Conservation (phyloP, 345 rosid genomes). For the Eucalyptus caleyi region DNA sequence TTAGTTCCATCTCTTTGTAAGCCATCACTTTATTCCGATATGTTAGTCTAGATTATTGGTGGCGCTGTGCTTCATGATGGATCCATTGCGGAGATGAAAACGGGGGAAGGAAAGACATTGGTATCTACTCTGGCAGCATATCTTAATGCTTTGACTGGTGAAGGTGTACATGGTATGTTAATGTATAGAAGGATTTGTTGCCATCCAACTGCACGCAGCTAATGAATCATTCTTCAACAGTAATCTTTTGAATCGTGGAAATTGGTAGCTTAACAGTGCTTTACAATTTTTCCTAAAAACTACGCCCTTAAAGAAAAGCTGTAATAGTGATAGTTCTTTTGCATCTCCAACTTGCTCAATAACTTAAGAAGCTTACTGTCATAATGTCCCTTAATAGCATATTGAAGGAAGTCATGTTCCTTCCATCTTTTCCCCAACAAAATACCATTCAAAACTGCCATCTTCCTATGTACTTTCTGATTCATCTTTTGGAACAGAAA, state of each 20-base stretch:
- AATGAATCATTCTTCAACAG: not conserved
- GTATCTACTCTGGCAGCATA: slow-evolving; percentile 97
- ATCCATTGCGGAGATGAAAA: slow-evolving; percentile 96
- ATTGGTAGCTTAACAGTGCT: not conserved
- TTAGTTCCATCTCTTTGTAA: not conserved
- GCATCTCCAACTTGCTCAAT: not conserved
- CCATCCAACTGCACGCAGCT: not conserved
- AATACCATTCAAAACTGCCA: not conserved
- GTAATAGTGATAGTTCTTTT: not conserved
- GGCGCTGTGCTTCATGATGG: slow-evolving; percentile 98
- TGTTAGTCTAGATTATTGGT: slow-evolving; percentile 62
- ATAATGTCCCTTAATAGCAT: not conserved
- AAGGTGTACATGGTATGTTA: slow-evolving; percentile 92
- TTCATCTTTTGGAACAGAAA: not conserved
- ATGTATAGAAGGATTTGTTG: not conserved
- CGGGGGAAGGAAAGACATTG: slow-evolving; percentile 93
- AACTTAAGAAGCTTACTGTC: not conserved
- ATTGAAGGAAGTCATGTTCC: not conserved
- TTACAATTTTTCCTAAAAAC: not conserved
- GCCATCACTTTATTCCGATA: not conserved
- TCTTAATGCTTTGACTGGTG: slow-evolving; percentile 84
- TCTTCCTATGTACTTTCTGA: not conserved
- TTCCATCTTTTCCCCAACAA: not conserved
- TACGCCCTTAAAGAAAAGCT: not conserved
- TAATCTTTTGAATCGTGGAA: not conserved